Percentiles rank a stretch among this genome's conserved stretches.
Evolutionary conservation across 164 flowering plant genomes (phyloP).

Genomic region (Magnolia officinalis): DNA sequence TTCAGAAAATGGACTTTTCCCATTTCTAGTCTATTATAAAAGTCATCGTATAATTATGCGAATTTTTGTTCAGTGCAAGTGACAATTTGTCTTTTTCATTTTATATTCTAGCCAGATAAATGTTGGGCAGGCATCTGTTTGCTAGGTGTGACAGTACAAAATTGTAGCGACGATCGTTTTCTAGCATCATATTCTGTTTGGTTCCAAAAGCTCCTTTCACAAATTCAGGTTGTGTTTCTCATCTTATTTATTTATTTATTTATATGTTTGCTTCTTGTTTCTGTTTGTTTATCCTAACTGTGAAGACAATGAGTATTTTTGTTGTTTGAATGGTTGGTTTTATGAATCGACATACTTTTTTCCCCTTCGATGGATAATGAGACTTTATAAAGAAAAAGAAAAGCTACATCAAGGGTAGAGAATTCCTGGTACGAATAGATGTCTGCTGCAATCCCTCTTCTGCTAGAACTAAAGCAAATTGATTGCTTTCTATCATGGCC

Average conservation of each 20-base stretch:
- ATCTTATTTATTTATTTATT: background rate
- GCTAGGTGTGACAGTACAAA: slow-evolving; percentile 71
- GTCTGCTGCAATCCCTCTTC: too few relatives aligned
- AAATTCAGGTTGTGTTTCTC: slow-evolving; percentile 51
- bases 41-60: background rate
- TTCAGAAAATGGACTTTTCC: background rate
- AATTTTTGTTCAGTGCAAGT: background rate
- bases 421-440: too few relatives aligned
- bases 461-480: too few relatives aligned
- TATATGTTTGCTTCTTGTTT: background rate
- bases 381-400: too few relatives aligned
- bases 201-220: slow-evolving; percentile 55
- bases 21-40: background rate
- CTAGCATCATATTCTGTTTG: slow-evolving; percentile 56
- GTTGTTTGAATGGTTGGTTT: background rate
- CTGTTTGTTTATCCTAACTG: background rate
- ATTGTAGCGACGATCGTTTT: slow-evolving; percentile 63
- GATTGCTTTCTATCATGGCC: too few relatives aligned
- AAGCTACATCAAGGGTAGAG: too few relatives aligned
- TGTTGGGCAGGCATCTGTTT: slow-evolving; percentile 81
- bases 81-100: background rate
- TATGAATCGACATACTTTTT: background rate
- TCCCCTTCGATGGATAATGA: too few relatives aligned
- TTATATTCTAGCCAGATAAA: slow-evolving; percentile 68
- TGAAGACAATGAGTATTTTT: background rate